Evolutionary conservation across 2,329 filamentous ascomycete genomes (phyloP).

Genomic region (Rasamsonia emersonii): DNA sequence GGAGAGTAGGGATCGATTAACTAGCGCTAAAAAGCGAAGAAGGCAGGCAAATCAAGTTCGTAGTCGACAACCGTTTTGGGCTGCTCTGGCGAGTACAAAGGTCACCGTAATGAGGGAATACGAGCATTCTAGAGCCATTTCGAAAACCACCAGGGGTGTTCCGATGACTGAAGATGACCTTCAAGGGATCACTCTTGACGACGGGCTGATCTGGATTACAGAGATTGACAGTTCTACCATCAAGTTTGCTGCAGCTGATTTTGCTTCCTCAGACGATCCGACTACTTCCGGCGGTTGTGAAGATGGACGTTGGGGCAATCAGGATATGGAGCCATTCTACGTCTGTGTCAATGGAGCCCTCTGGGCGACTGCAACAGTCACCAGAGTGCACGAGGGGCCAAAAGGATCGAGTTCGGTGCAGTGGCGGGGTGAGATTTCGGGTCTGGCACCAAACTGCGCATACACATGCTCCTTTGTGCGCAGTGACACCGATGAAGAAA

Average conservation of each 20-base stretch:
- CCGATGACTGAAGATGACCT: constrained; percentile 35
- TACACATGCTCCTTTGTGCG: constrained; percentile 56
- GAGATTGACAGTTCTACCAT: constrained; percentile 39
- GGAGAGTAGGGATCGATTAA: constrained; percentile 49
- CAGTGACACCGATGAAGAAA: constrained; percentile 47
- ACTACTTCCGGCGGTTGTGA: constrained; percentile 21
- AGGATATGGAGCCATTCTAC: constrained; percentile 51
- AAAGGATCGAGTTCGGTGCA: constrained; percentile 37
- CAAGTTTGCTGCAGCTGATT: constrained; percentile 39
- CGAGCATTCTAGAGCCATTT: constrained; percentile 57
- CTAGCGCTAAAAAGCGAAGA: constrained; percentile 68
- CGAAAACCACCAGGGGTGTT: constrained; percentile 29
- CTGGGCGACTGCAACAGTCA: constrained; percentile 55
- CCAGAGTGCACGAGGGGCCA: constrained; percentile 35
- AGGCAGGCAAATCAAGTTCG: constrained; percentile 87
- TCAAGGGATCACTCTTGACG: constrained; percentile 32
- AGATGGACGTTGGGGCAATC: constrained; percentile 16
- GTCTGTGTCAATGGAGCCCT: constrained; percentile 57
- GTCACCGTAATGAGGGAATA: constrained; percentile 92
- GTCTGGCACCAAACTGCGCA: constrained; percentile 55
- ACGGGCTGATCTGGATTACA: constrained; percentile 40
- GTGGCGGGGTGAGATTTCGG: constrained; percentile 56
- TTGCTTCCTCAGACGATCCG: constrained; percentile 25
- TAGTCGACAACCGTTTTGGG: constrained; percentile 87
- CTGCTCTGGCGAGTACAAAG: constrained; percentile 89